These are phyloP conservation scores for Yamagishiella unicocca DNA, from an alignment of 139 green algal genomes.

Conservation along the genomic window DNA sequence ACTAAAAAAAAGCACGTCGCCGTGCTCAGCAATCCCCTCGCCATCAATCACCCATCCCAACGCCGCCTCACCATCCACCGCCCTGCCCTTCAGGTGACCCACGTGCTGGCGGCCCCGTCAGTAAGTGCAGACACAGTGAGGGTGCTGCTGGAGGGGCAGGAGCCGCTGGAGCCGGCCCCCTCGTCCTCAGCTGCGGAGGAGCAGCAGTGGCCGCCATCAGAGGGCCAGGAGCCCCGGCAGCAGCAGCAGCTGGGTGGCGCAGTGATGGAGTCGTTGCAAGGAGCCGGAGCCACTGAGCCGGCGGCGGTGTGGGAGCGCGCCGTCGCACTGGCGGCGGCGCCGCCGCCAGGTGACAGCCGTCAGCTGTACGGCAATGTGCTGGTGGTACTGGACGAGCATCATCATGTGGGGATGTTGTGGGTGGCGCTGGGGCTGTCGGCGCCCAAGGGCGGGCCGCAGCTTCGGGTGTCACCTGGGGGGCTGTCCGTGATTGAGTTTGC, in stretches of 20 bases:
- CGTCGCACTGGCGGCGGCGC: not conserved
- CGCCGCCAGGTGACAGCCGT: not conserved
- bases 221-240: not conserved
- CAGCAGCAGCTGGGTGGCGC: not conserved
- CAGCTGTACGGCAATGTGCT: constrained; percentile 27
- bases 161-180: not conserved
- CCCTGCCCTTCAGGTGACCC: not conserved
- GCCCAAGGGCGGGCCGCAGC: no score
- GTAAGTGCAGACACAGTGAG: not conserved
- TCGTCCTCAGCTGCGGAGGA: not conserved
- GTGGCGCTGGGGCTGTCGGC: constrained; percentile 15
- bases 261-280: not conserved
- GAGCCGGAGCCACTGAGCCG: not conserved
- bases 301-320: constrained; percentile 15
- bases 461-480: constrained; percentile 22
- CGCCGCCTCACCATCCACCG: no score
- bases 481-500: constrained; percentile 33
- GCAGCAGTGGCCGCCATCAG: not conserved
- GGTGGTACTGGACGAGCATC: constrained; percentile 17
- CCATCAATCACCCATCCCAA: no score
- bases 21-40: no score
- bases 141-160: constrained; percentile 6
- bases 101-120: constrained; percentile 5
- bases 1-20: no score
- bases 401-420: constrained; percentile 12